Conservation (phyloP, 352 stramenopile genomes). For the Peronospora belbahrii region DNA sequence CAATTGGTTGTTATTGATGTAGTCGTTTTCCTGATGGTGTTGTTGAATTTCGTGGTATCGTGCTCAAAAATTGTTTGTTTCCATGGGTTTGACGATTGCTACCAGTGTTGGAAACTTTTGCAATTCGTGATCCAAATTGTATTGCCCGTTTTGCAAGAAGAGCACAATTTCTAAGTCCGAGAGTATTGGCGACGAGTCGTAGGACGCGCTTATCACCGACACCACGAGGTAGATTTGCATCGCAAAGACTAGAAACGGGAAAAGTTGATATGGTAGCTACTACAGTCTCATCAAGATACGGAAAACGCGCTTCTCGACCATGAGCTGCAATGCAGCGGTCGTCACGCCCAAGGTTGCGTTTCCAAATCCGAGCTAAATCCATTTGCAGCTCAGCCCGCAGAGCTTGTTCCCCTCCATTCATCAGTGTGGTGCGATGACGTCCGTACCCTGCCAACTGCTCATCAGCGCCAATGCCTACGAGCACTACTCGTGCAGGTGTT, state of each 20-base stretch:
- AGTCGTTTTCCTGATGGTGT: too few species aligned
- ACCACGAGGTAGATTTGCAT: slow-evolving; percentile 68
- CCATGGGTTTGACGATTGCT: slow-evolving; percentile 51
- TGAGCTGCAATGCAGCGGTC: slow-evolving; percentile 91
- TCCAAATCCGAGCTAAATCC: slow-evolving; percentile 90
- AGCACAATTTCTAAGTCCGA: slow-evolving; percentile 61
- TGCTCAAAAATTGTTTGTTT: slow-evolving; percentile 28
- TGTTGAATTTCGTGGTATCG: too few species aligned
- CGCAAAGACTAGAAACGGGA: slow-evolving; percentile 64
- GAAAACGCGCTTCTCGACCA: slow-evolving; percentile 90
- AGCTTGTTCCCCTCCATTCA: slow-evolving; percentile 34
- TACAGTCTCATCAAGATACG: slow-evolving; percentile 92
- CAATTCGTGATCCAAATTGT: slow-evolving; percentile 90
- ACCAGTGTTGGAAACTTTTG: slow-evolving; percentile 77
- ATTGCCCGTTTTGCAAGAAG: slow-evolving; percentile 90
- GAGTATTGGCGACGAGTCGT: slow-evolving; percentile 55
- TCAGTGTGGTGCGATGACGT: slow-evolving; percentile 86
- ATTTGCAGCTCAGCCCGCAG: slow-evolving; percentile 80
- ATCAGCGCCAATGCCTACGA: slow-evolving; percentile 92
- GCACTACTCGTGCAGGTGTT: slow-evolving; percentile 60
- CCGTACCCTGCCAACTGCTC: slow-evolving; percentile 94
- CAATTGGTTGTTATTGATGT: too few species aligned
- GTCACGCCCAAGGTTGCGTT: slow-evolving; percentile 93
- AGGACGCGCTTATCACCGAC: slow-evolving; percentile 90
- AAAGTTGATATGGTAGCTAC: slow-evolving; percentile 65